Evolutionary conservation across 495 filamentous ascomycete species (phyloP), one percentile per base, ranked within the genome.

Genomic region (Hyaloscypha finlandica): DNA sequence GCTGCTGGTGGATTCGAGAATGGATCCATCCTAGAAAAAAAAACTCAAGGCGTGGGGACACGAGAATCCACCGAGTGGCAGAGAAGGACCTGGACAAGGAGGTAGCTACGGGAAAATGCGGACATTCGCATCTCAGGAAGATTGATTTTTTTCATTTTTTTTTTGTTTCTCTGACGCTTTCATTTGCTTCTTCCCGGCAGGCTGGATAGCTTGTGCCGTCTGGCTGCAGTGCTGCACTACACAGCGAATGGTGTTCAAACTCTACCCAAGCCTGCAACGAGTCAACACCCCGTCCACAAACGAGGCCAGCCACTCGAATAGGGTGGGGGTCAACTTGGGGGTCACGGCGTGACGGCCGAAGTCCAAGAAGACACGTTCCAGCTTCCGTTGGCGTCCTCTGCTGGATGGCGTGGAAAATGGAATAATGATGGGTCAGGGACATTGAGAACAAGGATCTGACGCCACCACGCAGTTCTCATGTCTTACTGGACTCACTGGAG

Each of bases 171-270:
- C 25, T 37, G 8, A 35, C 14, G 16, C 20, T 48, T 25, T 57
- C 59, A 63, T 63, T 59, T 68, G 48, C 65, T 37, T 61, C 14
- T 55, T 67, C 59, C 65, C 65, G 59, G 65, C 11, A 30, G 32
- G 45, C 51, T 68, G 65, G 65, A 12, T 5, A 11, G 25, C 25
- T 4, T 56, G 58, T 48, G 59, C 59, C 59, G n/a, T 51, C 25
- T 30, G 37, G 59, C 37, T 59, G 42, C 11, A 48, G 8, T 48
- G 59, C 37, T 59, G 42, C 11, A 48, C 42, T 48, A 19, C 42
- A 48, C 11, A 14, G 42, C 42, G 42, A 12, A 19, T 12, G 42
- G 42, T 6, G 51, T 58, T 32, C 8, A 8, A 22, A 48, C 59
- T 62, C 58, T 58, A 67, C 12, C 35, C 35, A 8, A 37, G 35